Evolutionary conservation across 805 yeast genomes (phyloP), one percentile per base, ranked within the genome.

Genomic region (Metschnikowia colocasiae): DNA sequence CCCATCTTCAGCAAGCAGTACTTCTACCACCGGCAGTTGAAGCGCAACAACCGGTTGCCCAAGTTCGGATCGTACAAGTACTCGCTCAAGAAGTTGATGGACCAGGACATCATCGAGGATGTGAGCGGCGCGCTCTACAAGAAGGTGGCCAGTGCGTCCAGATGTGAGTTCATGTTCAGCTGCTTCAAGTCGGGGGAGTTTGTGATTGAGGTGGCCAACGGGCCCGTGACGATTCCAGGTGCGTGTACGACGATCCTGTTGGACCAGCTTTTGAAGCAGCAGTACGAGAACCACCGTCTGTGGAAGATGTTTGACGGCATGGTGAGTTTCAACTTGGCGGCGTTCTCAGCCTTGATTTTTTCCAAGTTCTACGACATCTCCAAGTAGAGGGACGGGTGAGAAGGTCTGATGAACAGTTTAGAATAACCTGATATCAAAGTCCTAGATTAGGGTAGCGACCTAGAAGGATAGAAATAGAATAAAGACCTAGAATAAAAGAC

Each of bases 21-120:
- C 63, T 84, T 84, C 67, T 84, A 85, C 59, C 85, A 82, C 61
- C 69, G 90, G 27, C 87, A 83, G 53, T 67, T 87, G 55, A 81
- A 81, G 58, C 81, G 77, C 66, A 64, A 74, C 16, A 88, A 89
- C 30, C 73, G 84, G 40, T 64, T 84, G 33, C 88, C 92, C 1
- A 79, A 78, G 59, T 87, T 83, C 64, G 95, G 96, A 3, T 80
- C 87, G 1, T 85, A 79, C 69, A 82, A 82, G 61, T 87, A 87
- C 68, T 78, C 88, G 0, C 83, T 88, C 3, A 83, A 85, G 54
- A 83, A 82, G 58, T 74, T 92, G 32, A 71, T 79, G 59, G 97
- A 90, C 48, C 84, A 79, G 52, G 84, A 86, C 0, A 77, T 90
- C 1, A 62, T 91, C 18, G 61, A 76, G 3, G 83, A 80, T 44